These are phyloP conservation scores for Litsea cubeba DNA, from an alignment of 164 flowering plant species.

Conservation along the genomic window DNA sequence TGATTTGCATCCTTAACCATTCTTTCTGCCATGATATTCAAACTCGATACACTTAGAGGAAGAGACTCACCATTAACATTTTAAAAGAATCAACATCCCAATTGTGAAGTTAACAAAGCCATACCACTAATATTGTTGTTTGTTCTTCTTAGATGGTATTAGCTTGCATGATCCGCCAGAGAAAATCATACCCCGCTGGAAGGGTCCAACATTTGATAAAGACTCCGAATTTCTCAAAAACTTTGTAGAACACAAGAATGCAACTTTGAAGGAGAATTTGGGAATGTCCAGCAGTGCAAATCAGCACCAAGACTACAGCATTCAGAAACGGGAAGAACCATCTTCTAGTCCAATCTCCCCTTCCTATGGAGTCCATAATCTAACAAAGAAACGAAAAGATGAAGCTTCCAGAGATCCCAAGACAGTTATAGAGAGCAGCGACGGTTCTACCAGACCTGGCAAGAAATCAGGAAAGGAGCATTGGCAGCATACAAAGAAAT, in stretches of 20 bases:
- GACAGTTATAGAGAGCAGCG: constrained; percentile 76
- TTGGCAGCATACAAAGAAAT: constrained; percentile 97
- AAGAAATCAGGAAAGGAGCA: constrained; percentile 82
- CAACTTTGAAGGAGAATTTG: constrained; percentile 25
- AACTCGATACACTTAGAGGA: no score
- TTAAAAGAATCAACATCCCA: no score
- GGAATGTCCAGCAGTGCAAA: constrained; percentile 18
- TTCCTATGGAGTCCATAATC: constrained; percentile 16
- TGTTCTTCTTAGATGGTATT: constrained; percentile 62
- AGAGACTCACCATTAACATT: no score
- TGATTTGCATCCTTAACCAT: no score
- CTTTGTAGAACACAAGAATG: constrained; percentile 30
- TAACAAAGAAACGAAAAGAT: constrained; percentile 11
- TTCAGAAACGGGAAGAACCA: constrained; percentile 24
- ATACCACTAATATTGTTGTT: neutral
- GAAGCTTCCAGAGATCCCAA: constrained; percentile 35
- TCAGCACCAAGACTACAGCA: constrained; percentile 14
- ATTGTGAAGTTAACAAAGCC: neutral
- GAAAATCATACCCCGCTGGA: constrained; percentile 86
- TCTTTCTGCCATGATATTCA: no score
- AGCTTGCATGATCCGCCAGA: constrained; percentile 88
- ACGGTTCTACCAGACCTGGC: constrained; percentile 70
- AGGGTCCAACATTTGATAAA: constrained; percentile 57
- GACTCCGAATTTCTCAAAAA: constrained; percentile 53
- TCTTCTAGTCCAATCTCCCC: constrained; percentile 9